phyloP scores from a whole-genome alignment of 1,139 yeast genomes.

The Taphrina sp. region DNA sequence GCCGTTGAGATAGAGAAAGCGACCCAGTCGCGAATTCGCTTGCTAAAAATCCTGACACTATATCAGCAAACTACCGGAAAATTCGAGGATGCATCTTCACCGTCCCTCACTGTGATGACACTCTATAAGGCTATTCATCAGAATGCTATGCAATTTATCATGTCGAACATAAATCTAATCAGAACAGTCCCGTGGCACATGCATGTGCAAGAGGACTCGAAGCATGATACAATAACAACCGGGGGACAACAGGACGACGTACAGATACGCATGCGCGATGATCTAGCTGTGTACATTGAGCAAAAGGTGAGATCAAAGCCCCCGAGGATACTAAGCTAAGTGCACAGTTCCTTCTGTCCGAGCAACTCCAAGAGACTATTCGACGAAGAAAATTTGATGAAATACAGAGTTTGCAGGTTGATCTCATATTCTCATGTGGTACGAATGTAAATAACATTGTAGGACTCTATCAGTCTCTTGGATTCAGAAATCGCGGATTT shows the following conservation, averaged over 20 bases:
- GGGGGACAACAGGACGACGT: constrained; percentile 1
- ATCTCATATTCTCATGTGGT: not conserved
- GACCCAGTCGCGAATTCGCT: too few relatives aligned
- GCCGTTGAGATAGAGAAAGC: too few relatives aligned
- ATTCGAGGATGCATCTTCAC: too few relatives aligned
- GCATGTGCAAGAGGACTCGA: not conserved
- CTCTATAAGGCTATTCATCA: too few relatives aligned
- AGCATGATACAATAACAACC: not conserved
- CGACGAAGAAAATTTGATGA: constrained; percentile 75
- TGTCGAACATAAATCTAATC: too few relatives aligned
- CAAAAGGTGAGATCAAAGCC: constrained; percentile 4
- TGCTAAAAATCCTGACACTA: too few relatives aligned
- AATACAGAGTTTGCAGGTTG: constrained; percentile 9
- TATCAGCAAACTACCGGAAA: too few relatives aligned
- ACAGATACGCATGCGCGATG: constrained; percentile 18
- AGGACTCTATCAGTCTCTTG: too few relatives aligned
- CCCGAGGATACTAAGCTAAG: not conserved
- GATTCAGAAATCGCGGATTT: too few relatives aligned
- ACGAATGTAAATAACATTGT: not conserved
- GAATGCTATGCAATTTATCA: not conserved
- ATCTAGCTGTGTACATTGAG: constrained; percentile 11
- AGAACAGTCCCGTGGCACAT: too few relatives aligned
- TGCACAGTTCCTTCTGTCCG: constrained; percentile 58
- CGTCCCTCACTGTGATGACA: too few relatives aligned
- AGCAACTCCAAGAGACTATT: constrained; percentile 61